phyloP scores from a whole-genome alignment of 106 monocot species.

The Phalaenopsis equestris region DNA sequence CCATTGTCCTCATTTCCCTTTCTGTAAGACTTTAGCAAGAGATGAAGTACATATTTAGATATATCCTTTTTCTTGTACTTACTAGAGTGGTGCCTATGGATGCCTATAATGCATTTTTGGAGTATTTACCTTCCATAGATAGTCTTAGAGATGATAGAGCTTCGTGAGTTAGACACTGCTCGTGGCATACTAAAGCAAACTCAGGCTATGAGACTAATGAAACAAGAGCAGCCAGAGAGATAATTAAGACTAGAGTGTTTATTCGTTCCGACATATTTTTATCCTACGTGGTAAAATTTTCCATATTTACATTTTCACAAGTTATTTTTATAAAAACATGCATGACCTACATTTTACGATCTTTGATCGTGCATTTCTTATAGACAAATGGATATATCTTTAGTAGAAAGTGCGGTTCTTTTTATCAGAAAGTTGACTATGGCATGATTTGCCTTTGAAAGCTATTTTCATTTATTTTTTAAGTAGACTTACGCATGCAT shows the following conservation, averaged over 20 bases:
- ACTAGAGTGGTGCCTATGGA: neutral
- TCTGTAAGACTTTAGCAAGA: neutral
- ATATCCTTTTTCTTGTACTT: neutral
- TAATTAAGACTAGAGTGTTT: constrained; percentile 92
- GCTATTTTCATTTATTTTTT: too few relatives aligned
- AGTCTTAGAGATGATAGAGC: constrained; percentile 96
- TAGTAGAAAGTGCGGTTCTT: too few relatives aligned
- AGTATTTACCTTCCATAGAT: constrained; percentile 30
- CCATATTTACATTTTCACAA: neutral
- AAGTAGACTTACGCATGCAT: too few relatives aligned
- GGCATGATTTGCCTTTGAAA: too few relatives aligned
- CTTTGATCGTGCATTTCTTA: neutral
- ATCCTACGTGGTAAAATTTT: constrained; percentile 72
- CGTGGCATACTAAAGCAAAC: constrained; percentile 94
- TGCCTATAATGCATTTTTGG: neutral
- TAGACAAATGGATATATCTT: neutral
- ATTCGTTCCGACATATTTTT: constrained; percentile 85
- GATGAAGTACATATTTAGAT: neutral
- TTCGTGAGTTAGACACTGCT: constrained; percentile 91
- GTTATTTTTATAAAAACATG: neutral
- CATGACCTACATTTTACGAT: neutral
- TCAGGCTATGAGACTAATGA: constrained; percentile 98
- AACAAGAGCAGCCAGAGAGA: constrained; percentile 97
- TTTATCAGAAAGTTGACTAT: too few relatives aligned
- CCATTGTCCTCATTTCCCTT: neutral